Evolutionary conservation across 495 filamentous ascomycete genomes (phyloP).

Genomic region (Pyronema domesticum): DNA sequence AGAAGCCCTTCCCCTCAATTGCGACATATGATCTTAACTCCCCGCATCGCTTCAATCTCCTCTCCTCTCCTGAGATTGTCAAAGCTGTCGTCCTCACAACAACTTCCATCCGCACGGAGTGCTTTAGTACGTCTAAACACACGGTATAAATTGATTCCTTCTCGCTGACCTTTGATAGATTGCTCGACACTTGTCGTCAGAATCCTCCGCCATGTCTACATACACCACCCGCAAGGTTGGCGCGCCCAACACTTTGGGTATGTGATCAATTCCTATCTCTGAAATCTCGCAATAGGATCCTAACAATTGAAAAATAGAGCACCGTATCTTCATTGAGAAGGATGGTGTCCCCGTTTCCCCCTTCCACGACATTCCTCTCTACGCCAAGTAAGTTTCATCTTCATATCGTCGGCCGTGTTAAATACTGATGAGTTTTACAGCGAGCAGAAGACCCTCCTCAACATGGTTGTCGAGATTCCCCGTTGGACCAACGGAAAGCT

Average conservation of each 20-base stretch:
- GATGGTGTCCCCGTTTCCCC: slow-evolving; percentile 85
- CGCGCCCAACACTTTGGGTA: slow-evolving; percentile 60
- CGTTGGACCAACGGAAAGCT: slow-evolving; percentile 99
- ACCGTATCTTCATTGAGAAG: slow-evolving; percentile 94
- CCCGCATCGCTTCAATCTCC: neutral
- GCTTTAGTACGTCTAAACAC: neutral
- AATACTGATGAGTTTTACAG: slow-evolving; percentile 1
- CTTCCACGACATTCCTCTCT: slow-evolving; percentile 98
- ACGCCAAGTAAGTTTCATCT: slow-evolving; percentile 46
- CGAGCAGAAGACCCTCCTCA: slow-evolving; percentile 70
- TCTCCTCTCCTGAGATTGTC: neutral
- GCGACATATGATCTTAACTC: neutral
- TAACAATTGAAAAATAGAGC: slow-evolving; percentile 34
- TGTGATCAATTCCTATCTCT: neutral
- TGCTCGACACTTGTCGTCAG: slow-evolving; percentile 20
- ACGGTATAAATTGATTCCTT: neutral
- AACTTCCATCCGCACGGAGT: neutral
- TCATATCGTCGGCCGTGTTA: neutral
- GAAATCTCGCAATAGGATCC: neutral
- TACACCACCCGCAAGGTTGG: slow-evolving; percentile 72
- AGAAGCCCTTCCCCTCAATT: neutral
- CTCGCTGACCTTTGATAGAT: slow-evolving; percentile 9
- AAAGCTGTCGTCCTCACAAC: neutral
- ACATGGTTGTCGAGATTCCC: slow-evolving; percentile 99
- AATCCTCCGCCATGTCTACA: slow-evolving; percentile 15